These are phyloP conservation scores for Cryptococcus jaspeensis DNA, from an alignment of 1,284 basidiomycete species.

Conservation along the genomic window DNA sequence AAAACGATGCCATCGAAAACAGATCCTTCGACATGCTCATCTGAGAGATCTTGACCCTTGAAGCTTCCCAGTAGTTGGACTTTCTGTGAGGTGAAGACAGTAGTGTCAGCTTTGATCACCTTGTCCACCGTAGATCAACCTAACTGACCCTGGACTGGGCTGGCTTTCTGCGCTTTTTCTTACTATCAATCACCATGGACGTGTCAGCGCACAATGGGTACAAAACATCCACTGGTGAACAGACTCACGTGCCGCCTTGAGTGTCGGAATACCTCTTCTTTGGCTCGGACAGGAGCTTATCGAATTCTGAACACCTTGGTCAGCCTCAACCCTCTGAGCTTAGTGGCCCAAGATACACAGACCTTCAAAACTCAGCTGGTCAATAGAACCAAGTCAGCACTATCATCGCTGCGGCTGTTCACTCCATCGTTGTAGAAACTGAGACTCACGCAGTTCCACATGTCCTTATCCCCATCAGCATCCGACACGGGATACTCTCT, in stretches of 20 bases:
- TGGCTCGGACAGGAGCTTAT: slow-evolving; percentile 33
- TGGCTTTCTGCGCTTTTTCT: slow-evolving; percentile 5
- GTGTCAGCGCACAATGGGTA: neutral
- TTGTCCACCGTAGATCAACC: too few relatives aligned
- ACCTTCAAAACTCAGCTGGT: neutral
- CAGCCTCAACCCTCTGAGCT: neutral
- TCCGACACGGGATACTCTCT: slow-evolving; percentile 32
- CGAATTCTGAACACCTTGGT: slow-evolving; percentile 27
- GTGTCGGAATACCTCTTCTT: slow-evolving; percentile 44
- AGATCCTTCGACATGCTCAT: slow-evolving; percentile 60
- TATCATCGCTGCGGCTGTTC: neutral
- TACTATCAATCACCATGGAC: too few relatives aligned
- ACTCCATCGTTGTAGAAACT: neutral
- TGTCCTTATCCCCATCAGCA: slow-evolving; percentile 42
- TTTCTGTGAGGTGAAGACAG: slow-evolving; percentile 42
- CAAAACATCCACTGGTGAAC: neutral
- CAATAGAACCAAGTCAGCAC: neutral
- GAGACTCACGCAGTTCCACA: slow-evolving; percentile 47
- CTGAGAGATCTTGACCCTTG: slow-evolving; percentile 62
- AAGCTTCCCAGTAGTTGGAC: slow-evolving; percentile 64
- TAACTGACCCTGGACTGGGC: neutral
- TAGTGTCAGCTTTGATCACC: neutral
- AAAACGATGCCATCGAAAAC: slow-evolving; percentile 75
- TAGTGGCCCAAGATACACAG: neutral
- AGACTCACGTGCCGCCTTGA: slow-evolving; percentile 38